Evolutionary conservation across 2,329 filamentous ascomycete genomes (phyloP).

Genomic region (Sporothrix euskadiensis): DNA sequence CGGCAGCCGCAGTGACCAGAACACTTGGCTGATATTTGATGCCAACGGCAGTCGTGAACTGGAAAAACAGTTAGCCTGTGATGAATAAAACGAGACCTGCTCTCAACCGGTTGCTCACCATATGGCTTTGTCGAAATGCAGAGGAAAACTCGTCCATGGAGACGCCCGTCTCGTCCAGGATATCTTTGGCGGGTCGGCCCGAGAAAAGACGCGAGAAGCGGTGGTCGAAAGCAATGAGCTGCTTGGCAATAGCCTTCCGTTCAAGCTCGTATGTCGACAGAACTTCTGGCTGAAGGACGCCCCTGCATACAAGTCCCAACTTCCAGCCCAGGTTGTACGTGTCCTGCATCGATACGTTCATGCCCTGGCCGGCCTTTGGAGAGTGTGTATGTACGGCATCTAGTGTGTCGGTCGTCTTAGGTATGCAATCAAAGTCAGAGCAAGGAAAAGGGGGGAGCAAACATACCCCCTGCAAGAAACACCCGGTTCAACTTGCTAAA

Average conservation of each 20-base stretch:
- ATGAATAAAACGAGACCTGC: background rate
- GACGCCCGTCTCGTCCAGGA: constrained; percentile 58
- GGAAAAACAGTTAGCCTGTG: background rate
- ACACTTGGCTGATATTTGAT: constrained; percentile 26
- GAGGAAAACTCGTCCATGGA: constrained; percentile 54
- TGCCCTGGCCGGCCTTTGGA: constrained; percentile 60
- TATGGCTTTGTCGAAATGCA: constrained; percentile 25
- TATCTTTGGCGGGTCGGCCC: constrained; percentile 53
- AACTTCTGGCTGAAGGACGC: constrained; percentile 39
- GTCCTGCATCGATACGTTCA: constrained; percentile 65
- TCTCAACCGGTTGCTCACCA: background rate
- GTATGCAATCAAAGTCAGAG: background rate
- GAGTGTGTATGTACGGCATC: constrained; percentile 52
- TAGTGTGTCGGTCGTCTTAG: background rate
- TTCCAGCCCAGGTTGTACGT: constrained; percentile 51
- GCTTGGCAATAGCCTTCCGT: constrained; percentile 57
- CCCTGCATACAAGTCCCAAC: constrained; percentile 42
- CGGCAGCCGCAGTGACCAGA: constrained; percentile 11
- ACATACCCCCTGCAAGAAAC: constrained; percentile 55
- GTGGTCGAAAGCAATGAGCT: constrained; percentile 59
- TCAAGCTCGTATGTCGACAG: constrained; percentile 48
- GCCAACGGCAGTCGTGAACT: constrained; percentile 28
- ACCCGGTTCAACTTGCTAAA: constrained; percentile 54
- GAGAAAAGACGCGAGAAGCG: constrained; percentile 52
- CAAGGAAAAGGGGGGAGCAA: background rate